Evolutionary conservation across 1,139 yeast genomes (phyloP), one percentile per base, ranked within the genome.

Genomic region (Candida gigantensis): DNA sequence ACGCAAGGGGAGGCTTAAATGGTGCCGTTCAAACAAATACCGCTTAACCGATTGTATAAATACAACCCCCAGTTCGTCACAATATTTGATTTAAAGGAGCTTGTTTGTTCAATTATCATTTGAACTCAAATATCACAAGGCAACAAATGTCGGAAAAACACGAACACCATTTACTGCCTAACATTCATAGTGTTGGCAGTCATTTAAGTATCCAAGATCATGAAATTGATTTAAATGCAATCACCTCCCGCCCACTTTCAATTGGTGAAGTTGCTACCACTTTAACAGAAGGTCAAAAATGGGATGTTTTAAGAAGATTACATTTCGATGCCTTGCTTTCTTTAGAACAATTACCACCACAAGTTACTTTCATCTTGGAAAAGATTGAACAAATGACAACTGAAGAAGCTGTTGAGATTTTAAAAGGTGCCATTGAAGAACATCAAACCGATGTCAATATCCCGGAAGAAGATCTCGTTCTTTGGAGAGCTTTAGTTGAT

Each of bases 291-390:
- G 54, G 48, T 10, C 65, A 64, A 38, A 63, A 64, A 39, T 46
- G 42, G 24, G 44, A 50, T 32, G 52, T 63, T 16, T 54, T 63
- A 42, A 53, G 42, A 33, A 51, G 65, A 35, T 50, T 63, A 34
- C 55, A 54, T 40, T 54, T 49, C 33, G 63, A 55, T 24, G 57
- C 59, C 21, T 58, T 60, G 42, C 33, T 45, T 3, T 31, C 48
- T n/a, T 50, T 55, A 34, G 62, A 60, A 10, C 51, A 60, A 17
- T 49, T 62, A 28, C 68, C 66, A 1, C 46, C 52, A 8, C 40
- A 44, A 6, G 64, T 57, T 4, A 40, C 58, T 4, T 58, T 60
- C 41, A 56, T 61, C 55, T 49, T 63, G 37, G 65, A 60, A 40
- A 59, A 62, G 35, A 52, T 61, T 27, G 58, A 55, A 40, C 33